Percentiles rank a stretch among this genome's conserved stretches.
These are phyloP conservation scores for Skeletonema marinoi DNA, from an alignment of 108 stramenopile species.

Conservation along the genomic window DNA sequence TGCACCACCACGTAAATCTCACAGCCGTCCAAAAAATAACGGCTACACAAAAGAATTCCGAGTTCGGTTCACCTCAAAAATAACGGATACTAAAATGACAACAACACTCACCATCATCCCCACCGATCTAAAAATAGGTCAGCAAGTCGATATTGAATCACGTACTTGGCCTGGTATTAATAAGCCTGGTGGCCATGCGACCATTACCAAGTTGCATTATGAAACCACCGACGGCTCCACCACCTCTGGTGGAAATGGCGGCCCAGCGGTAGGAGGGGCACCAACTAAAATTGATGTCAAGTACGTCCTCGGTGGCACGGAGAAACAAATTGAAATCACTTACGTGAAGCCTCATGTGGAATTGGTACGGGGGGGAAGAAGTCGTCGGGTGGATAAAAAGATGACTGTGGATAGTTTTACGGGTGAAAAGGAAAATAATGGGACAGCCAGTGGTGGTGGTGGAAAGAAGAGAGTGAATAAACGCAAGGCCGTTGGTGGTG, in stretches of 20 bases:
- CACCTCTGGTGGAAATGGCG: too few relatives aligned
- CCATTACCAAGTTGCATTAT: background rate
- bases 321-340: constrained; percentile 7
- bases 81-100: background rate
- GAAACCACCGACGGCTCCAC: background rate
- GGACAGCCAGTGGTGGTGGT: too few relatives aligned
- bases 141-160: constrained; percentile 12
- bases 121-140: background rate
- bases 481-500: background rate
- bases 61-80: too few relatives aligned
- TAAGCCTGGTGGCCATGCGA: constrained; percentile 22
- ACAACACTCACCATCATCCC: background rate
- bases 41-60: too few relatives aligned
- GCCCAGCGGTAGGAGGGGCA: background rate
- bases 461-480: too few relatives aligned
- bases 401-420: constrained; percentile 1
- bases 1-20: too few relatives aligned
- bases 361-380: background rate
- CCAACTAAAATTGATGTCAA: constrained; percentile 6
- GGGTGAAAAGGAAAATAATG: background rate
- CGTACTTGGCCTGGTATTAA: constrained; percentile 37
- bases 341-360: constrained; percentile 10
- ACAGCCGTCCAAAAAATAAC: too few relatives aligned
- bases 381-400: background rate
- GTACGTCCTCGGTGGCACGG: constrained; percentile 15